These are phyloP conservation scores for Pulicaria dysenterica DNA, from an alignment of 129 eudicot genomes.

Conservation along the genomic window DNA sequence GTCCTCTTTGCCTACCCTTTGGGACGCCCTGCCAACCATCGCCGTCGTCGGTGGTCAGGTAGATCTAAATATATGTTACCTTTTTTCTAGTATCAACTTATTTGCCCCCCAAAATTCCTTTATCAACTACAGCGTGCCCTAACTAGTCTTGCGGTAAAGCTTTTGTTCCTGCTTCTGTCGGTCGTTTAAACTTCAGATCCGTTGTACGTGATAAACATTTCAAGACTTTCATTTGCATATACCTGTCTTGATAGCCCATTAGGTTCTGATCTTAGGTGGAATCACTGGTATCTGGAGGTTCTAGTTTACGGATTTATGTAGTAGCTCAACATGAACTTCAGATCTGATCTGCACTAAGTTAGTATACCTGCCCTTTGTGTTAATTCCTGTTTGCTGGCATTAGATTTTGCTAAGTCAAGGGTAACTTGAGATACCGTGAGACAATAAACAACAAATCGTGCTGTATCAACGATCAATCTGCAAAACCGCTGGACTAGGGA, in stretches of 20 bases:
- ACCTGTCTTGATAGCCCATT: not conserved
- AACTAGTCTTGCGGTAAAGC: not conserved
- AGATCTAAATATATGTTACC: slow-evolving; percentile 16
- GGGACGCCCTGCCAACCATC: slow-evolving; percentile 94
- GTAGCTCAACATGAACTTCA: not conserved
- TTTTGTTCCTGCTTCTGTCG: not conserved
- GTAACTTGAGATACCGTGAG: not conserved
- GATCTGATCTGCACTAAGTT: slow-evolving; percentile 11
- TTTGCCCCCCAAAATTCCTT: no score
- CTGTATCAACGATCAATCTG: not conserved
- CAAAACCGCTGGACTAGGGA: not conserved
- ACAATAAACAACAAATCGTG: not conserved
- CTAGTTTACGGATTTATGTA: not conserved
- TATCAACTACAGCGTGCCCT: no score
- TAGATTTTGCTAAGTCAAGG: not conserved
- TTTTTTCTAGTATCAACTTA: no score
- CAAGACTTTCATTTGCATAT: not conserved
- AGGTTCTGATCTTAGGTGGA: no score
- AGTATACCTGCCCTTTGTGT: not conserved
- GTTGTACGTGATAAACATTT: not conserved
- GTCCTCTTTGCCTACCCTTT: slow-evolving; percentile 82
- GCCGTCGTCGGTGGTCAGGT: slow-evolving; percentile 97
- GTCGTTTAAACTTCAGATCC: slow-evolving; percentile 24
- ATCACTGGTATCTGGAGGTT: not conserved
- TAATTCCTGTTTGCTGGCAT: not conserved